Evolutionary conservation across 2,329 filamentous ascomycete species (phyloP), one percentile per base, ranked within the genome.

Genomic region (Ascochyta koolunga): DNA sequence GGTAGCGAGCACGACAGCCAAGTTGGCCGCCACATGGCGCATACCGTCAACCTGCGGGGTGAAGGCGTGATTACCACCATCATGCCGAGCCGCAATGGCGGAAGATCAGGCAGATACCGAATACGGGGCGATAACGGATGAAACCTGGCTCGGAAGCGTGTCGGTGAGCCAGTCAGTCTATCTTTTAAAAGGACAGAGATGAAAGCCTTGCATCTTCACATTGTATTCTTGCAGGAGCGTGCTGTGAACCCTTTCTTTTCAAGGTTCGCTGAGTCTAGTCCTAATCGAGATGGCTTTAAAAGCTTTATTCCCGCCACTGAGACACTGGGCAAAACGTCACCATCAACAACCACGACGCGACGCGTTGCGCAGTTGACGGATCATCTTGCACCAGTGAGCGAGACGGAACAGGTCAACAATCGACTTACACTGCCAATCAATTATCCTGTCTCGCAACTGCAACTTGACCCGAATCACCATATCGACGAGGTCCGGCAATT

Each of bases 401-500:
- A 66, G 45, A 64, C 53, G 4, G 60, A 64, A 29, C 45, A 56
- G 9, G 54, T 54, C 16, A 60, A 62, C 18, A 37, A 36, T 16
- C 58, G 51, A 4, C 49, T 59, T 19, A 24, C 29, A 3, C n/a
- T 61, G 11, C 50, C 65, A 16, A 65, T 66, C 29, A 32, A 59
- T 1, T 72, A 73, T 46, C 68, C 70, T 3, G 47, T 63, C 4
- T 71, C 70, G 1, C 62, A 58, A 27, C 52, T 70, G 13, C 44
- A 64, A 38, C 51, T 74, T 31, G 71, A 74, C 27, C 9, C 45
- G 11, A 60, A 60, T 9, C 69, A 60, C 15, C 62, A 41, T 41
- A 68, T 74, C 18, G 72, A 75, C 41, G 60, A 72, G 44, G 60
- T 71, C 18, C 61, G 65, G n/a, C 45, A 59, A 18, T 42, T 74